Percentiles rank a stretch among this genome's conserved stretches.
Evolutionary conservation across 345 rosid species (phyloP).

Genomic region (Garcia nutans): DNA sequence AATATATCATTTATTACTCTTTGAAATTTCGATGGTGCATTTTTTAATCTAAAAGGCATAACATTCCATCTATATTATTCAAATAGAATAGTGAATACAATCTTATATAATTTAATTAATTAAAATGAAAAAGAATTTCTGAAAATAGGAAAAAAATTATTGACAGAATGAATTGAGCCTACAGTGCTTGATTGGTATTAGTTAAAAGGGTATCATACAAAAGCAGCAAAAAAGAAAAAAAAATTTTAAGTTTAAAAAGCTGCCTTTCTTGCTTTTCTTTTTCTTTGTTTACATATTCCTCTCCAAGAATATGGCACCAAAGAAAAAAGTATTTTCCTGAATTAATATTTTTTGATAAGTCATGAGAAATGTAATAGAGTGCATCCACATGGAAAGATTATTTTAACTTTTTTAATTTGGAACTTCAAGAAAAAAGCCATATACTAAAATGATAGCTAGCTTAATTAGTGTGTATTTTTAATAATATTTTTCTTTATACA

Average conservation of each 20-base stretch:
- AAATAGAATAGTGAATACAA: too few species aligned
- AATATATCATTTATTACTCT: too few species aligned
- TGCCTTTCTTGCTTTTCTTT: conserved; percentile 7
- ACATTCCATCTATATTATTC: too few species aligned
- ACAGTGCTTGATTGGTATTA: too few species aligned
- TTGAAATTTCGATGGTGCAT: too few species aligned
- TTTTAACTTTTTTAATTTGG: not conserved
- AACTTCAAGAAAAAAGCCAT: not conserved
- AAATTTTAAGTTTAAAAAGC: not conserved
- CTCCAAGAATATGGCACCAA: conserved; percentile 31
- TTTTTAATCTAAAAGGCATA: too few species aligned
- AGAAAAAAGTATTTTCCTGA: not conserved
- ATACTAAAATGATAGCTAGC: not conserved
- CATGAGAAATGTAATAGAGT: not conserved
- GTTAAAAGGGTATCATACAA: not conserved
- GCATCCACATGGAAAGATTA: conserved; percentile 12
- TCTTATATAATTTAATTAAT: not conserved
- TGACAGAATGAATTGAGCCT: too few species aligned
- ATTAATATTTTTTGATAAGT: not conserved
- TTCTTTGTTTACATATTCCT: conserved; percentile 12
- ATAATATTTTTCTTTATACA: not conserved
- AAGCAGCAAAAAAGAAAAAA: not conserved
- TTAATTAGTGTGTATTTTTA: too few species aligned
- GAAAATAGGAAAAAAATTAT: too few species aligned
- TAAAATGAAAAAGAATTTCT: not conserved